Percentiles rank a stretch among this genome's conserved stretches.
phyloP scores from a whole-genome alignment of 139 green algal genomes.

The Protoeuglena noctilucae region DNA sequence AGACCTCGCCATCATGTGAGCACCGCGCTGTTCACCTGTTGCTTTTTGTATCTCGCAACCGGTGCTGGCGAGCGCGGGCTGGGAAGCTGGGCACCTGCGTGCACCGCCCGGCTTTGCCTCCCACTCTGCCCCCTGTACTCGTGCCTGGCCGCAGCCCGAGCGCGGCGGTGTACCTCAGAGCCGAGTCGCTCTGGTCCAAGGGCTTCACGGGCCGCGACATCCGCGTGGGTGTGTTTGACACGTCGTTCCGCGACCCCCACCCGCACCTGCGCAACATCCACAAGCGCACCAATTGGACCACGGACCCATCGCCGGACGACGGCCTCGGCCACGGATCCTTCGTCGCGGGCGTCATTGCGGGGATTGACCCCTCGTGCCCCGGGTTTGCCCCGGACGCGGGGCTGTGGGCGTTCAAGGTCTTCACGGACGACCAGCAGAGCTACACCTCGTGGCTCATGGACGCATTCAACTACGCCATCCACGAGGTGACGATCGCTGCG shows the following conservation, averaged over 20 bases:
- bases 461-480: constrained; percentile 97
- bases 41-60: neutral
- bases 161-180: constrained; percentile 30
- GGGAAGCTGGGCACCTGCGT: neutral
- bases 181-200: constrained; percentile 53
- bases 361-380: constrained; percentile 49
- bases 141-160: constrained; percentile 20
- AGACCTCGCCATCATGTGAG: neutral
- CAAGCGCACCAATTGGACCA: constrained; percentile 95
- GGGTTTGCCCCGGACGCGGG: constrained; percentile 85
- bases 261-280: constrained; percentile 50
- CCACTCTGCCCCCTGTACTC: constrained; percentile 1
- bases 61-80: neutral
- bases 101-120: neutral
- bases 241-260: constrained; percentile 72
- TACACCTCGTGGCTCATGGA: constrained; percentile 99
- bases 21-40: constrained; percentile 1
- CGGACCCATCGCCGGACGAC: constrained; percentile 80
- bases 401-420: constrained; percentile 88
- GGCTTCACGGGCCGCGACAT: constrained; percentile 64
- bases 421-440: constrained; percentile 89
- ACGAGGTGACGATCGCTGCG: too few species aligned
- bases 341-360: constrained; percentile 87
- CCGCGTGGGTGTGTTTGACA: constrained; percentile 92
- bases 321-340: constrained; percentile 92